Base-by-base conservation (phyloP, 2,329 filamentous ascomycete genomes). In the Colletotrichum phormii region DNA sequence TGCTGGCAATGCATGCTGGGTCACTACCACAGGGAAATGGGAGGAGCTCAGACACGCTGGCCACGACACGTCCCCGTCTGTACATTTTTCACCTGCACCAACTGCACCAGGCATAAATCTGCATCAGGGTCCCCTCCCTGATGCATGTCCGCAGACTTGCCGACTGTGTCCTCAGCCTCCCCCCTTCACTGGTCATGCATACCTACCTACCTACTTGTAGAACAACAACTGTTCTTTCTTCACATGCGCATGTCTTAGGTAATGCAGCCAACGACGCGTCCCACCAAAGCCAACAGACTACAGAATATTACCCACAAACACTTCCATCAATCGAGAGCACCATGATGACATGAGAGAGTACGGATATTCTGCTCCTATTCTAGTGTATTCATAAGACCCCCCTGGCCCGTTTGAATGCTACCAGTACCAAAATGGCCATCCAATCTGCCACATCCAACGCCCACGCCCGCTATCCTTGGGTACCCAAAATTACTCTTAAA, bases 11-110 rank as follows among this genome's bases (percentile, higher is more conserved):
- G 37, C 59, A 51, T 22, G 24, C 59, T 49, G 35, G 31, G 26
- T 4, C n/a, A 61, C 35, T 37, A n/a, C 59, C 13, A 37, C n/a
- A n/a, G 15, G 22, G 37, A 8, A 24, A 29, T 29, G 18, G 18
- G 64, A 62, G 59, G 55, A 72, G 70, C 70, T 70, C 49, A 72
- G 70, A 64, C 70, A 72, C 59, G 42, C 26, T 65, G 66, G 53
- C 64, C 29, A 42, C 63, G 18, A 49, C 42, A 49, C 55, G 9
- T 35, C 29, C 11, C 35, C n/a, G 35, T 29, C 51, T 31, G n/a
- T 11, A 26, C 6, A 29, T 13, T 33, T 31, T 15, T n/a, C 33
- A 7, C 15, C 46, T 31, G 33, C 24, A 46, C 37, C 22, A 29
- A 9, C 18, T n/a, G 31, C 55, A 49, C 51, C 64, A 68, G 29